A percentile compares a stretch with the other conserved stretches of the same genome.
phyloP scores from a whole-genome alignment of 2,329 filamentous ascomycete genomes.

The Botrytis cinerea region DNA sequence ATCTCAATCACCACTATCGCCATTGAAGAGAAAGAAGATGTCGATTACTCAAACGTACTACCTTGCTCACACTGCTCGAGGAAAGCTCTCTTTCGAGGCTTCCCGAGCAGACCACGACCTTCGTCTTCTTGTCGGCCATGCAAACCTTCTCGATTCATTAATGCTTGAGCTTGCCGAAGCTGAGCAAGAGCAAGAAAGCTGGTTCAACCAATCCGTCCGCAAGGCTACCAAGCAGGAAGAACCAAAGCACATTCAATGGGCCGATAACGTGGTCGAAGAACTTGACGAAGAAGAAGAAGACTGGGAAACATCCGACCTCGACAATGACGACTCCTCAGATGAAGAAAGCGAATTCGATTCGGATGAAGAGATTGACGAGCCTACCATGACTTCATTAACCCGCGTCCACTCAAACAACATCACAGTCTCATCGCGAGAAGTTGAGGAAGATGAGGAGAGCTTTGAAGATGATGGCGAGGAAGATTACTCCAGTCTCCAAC shows the following conservation, averaged over 20 bases:
- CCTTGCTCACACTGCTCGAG: slow-evolving; percentile 92
- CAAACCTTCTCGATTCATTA: slow-evolving; percentile 93
- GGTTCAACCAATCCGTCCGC: slow-evolving; percentile 95
- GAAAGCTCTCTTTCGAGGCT: slow-evolving; percentile 93
- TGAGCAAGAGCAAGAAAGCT: slow-evolving; percentile 92
- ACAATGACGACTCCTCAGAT: slow-evolving; percentile 54
- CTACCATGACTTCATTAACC: slow-evolving; percentile 50
- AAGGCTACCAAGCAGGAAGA: slow-evolving; percentile 63
- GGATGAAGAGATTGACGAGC: slow-evolving; percentile 61
- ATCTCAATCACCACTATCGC: slow-evolving; percentile 34
- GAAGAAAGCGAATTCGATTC: slow-evolving; percentile 53
- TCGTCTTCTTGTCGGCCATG: slow-evolving; percentile 91
- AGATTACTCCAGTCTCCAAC: slow-evolving; percentile 64
- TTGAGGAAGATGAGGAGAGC: slow-evolving; percentile 44
- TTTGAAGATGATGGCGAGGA: slow-evolving; percentile 59
- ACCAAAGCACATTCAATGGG: slow-evolving; percentile 80
- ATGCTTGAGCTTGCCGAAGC: slow-evolving; percentile 92
- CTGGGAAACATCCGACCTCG: slow-evolving; percentile 65
- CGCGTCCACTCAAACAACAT: slow-evolving; percentile 47
- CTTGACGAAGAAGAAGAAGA: slow-evolving; percentile 57
- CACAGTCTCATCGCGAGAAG: slow-evolving; percentile 3
- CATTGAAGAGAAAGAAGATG: slow-evolving; percentile 74
- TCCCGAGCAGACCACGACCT: slow-evolving; percentile 91
- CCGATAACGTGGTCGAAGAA: slow-evolving; percentile 74
- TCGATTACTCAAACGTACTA: slow-evolving; percentile 98